Percentiles rank a stretch among this genome's conserved stretches.
phyloP scores from a whole-genome alignment of 805 yeast genomes.

The Yarrowia bubula region DNA sequence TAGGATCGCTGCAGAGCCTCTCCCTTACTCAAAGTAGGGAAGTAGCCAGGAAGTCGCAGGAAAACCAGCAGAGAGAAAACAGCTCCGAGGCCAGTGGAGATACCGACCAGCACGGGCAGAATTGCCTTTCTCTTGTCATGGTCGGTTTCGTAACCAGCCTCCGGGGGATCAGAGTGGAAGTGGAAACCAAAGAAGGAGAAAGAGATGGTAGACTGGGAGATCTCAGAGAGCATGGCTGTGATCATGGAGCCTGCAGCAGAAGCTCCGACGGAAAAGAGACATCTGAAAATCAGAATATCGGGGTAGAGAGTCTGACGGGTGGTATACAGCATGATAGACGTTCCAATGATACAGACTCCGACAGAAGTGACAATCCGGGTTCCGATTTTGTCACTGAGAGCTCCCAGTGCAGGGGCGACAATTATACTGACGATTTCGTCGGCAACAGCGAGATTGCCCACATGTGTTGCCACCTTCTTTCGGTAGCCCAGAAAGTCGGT shows the following conservation, averaged over 20 bases:
- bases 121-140: conserved; percentile 48
- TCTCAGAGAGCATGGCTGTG: conserved; percentile 58
- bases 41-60: conserved; percentile 55
- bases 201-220: conserved; percentile 36
- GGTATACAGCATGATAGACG: conserved; percentile 52
- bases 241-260: conserved; percentile 54
- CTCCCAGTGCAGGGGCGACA: conserved; percentile 61
- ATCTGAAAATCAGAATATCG: conserved; percentile 50
- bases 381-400: conserved; percentile 61
- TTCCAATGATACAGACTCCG: conserved; percentile 51
- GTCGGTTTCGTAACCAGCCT: conserved; percentile 26
- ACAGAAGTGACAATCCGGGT: conserved; percentile 51
- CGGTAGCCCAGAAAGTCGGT: conserved; percentile 41
- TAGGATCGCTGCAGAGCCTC: conserved; percentile 51
- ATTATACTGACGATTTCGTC: conserved; percentile 59
- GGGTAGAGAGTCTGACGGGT: conserved; percentile 49
- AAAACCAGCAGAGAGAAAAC: conserved; percentile 56
- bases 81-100: conserved; percentile 65
- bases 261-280: conserved; percentile 62
- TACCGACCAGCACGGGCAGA: conserved; percentile 59
- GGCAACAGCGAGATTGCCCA: conserved; percentile 51
- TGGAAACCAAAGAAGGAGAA: conserved; percentile 31
- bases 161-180: conserved; percentile 37
- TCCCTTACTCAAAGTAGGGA: conserved; percentile 44
- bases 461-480: conserved; percentile 43